Percentiles rank a stretch among this genome's conserved stretches.
phyloP scores from a whole-genome alignment of 2,329 filamentous ascomycete species.

The Penicillium corylophilum region DNA sequence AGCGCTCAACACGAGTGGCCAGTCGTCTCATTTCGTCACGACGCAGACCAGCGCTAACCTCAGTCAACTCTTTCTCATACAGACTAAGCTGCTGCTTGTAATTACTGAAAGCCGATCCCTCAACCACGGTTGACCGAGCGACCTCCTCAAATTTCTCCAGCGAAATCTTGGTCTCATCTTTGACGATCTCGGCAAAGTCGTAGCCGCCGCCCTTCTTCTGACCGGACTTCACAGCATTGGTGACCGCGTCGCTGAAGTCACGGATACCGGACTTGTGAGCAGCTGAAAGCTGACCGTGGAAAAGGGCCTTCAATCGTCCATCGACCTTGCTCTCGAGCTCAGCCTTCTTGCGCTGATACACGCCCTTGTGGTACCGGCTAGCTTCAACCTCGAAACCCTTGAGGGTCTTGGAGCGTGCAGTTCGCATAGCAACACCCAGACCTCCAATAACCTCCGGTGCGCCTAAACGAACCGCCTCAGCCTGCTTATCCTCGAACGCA shows the following conservation, averaged over 20 bases:
- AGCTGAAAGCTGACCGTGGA: conserved; percentile 81
- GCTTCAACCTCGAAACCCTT: conserved; percentile 88
- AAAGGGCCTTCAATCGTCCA: conserved; percentile 80
- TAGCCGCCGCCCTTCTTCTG: conserved; percentile 90
- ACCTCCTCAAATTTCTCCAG: conserved; percentile 73
- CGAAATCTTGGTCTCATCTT: conserved; percentile 73
- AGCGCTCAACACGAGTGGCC: conserved; percentile 86
- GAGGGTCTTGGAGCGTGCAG: conserved; percentile 69
- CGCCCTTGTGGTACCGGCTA: conserved; percentile 93
- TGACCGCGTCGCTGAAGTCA: conserved; percentile 83
- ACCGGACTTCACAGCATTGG: conserved; percentile 80
- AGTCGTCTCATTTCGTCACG: conserved; percentile 96
- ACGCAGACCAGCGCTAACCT: conserved; percentile 78
- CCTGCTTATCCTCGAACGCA: conserved; percentile 84
- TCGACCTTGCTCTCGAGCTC: conserved; percentile 89
- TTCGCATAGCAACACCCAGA: conserved; percentile 71
- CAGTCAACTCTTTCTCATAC: conserved; percentile 87
- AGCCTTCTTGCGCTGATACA: conserved; percentile 79
- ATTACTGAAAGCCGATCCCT: conserved; percentile 82
- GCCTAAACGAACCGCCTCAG: conserved; percentile 70
- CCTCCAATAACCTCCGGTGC: conserved; percentile 70
- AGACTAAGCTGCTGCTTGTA: conserved; percentile 76
- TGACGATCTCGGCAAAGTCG: conserved; percentile 93
- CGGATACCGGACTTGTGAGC: conserved; percentile 85
- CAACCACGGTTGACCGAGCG: conserved; percentile 70